Evolutionary conservation across 208 protist species (phyloP), one percentile per base, ranked within the genome.

Genomic region (Leishmania lainsoni): DNA sequence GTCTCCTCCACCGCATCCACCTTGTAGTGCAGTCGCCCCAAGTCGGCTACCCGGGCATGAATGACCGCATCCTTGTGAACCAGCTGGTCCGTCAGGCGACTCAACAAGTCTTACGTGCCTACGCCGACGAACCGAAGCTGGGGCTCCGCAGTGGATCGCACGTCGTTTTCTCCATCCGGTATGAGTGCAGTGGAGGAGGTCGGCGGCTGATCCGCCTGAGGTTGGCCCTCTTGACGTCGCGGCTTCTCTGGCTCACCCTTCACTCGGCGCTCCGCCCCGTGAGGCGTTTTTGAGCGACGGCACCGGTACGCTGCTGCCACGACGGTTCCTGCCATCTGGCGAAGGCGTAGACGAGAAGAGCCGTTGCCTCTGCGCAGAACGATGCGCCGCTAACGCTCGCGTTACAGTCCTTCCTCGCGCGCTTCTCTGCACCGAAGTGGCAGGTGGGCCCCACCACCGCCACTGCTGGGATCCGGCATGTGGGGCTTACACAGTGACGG

Each of bases 401-500:
- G 26, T 17, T 69, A 59, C 3, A 22, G 35, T 8, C 65, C 39
- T n/a, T 63, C 29, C 54, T 74, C 52, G n/a, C 54, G 52, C n/a
- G 26, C 10, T n/a, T 63, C 75, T 54, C 49, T 22, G 29, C 71
- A 59, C 1, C 51, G n/a, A 75, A 29, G 71, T 22, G 6, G 71
- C 49, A 39, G 51, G 17, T 10, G 1, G 14, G 51, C 49, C 2
- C 14, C 20, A 70, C 14, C 8, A 12, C 29, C n/a, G 32, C n/a
- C 32, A 58, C 29, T 0, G 32, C 51, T 61, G 71, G 12, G 8
- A 9, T 17, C 4, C 9, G 81, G 78, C 48, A 76, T 49, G 70
- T 86, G 81, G 20, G 92, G 92, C 75, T 89, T 87, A 3, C 92
- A 87, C 80, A 95, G 81, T 10, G 90, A 84, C 22, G 87, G 83